Percentiles rank a stretch among this genome's conserved stretches.
These are phyloP conservation scores for Sanghuangporus weigelae DNA, from an alignment of 1,284 basidiomycete species.

Conservation along the genomic window DNA sequence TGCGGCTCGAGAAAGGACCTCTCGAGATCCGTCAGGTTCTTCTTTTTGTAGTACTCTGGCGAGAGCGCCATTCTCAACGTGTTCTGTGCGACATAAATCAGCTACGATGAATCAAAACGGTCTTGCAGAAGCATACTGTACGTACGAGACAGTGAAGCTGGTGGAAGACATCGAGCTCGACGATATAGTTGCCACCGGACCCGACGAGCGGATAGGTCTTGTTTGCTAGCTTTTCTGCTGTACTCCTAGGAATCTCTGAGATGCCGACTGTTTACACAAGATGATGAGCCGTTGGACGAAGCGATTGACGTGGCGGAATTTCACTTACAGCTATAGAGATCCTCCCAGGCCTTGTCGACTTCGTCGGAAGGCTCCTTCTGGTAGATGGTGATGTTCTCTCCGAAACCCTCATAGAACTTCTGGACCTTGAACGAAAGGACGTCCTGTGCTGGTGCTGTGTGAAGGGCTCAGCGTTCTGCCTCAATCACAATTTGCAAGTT, in stretches of 20 bases:
- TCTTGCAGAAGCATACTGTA: neutral
- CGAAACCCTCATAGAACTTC: neutral
- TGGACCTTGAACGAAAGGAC: neutral
- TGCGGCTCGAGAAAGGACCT: slow-evolving; percentile 22
- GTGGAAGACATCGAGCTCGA: slow-evolving; percentile 28
- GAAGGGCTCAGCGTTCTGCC: neutral
- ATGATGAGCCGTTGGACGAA: neutral
- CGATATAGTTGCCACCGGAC: slow-evolving; percentile 25
- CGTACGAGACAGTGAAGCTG: slow-evolving; percentile 29
- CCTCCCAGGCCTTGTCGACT: slow-evolving; percentile 22
- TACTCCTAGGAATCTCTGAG: slow-evolving; percentile 23
- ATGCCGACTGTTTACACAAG: slow-evolving; percentile 20
- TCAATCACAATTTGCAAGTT: neutral
- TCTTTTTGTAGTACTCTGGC: slow-evolving; percentile 5
- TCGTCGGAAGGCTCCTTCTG: slow-evolving; percentile 23
- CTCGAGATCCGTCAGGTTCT: slow-evolving; percentile 19
- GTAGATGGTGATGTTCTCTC: slow-evolving; percentile 18
- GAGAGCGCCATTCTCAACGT: slow-evolving; percentile 11
- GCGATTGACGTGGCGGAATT: neutral
- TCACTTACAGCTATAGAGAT: slow-evolving; percentile 20
- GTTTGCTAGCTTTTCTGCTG: slow-evolving; percentile 26
- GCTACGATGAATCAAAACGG: neutral
- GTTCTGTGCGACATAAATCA: slow-evolving; percentile 17
- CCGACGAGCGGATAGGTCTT: slow-evolving; percentile 19
- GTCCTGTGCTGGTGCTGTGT: neutral